Evolutionary conservation across 441 rosid genomes (phyloP), one percentile per base, ranked within the genome.

Genomic region (Raphanus hybrid): DNA sequence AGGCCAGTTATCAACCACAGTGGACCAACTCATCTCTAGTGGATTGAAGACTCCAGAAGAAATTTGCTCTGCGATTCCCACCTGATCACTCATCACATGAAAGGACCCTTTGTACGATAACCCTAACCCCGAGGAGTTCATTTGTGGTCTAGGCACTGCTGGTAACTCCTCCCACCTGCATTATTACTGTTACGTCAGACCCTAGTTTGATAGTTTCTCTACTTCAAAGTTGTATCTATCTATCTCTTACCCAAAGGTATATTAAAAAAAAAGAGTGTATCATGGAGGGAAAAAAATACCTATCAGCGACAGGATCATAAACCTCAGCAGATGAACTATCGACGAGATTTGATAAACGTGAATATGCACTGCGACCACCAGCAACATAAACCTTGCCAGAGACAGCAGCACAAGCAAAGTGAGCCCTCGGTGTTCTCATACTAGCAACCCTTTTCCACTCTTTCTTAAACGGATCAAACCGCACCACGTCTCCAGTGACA

Each of bases 161-260:
- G 92, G 87, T 64, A 91, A 43, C 67, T 91, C 91, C 82, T 87
- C 92, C 97, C 98, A 93, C 63, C 98, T 93, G 89, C 82, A 82
- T 29, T 29, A 29, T 29, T 29, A 29, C 34, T 29, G 34, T 29
- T 29, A 29, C 5, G 34, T 29, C 5, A 29, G 58, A 76, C 74
- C 62, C 73, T 60, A 75, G 57, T 69, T 75, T 39, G 66, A 79
- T 32, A 84, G 55, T 39, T 70, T 82, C 11, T 43, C 52, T 34
- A 43, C 52, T 43, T 43, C 11, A 11, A 43, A 43, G 52, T 11
- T 43, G 52, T 41, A 41, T 39, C 26, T 23, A 0, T 39, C 43
- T 39, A 8, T 2, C 43, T 10, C 43, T 2, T 12, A 66, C 26
- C 26, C 26, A 23, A 23, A 23, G 26, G 26, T 32, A n/a, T 15